phyloP scores from a whole-genome alignment of 805 yeast genomes.

The Wickerhamomyces alni region DNA sequence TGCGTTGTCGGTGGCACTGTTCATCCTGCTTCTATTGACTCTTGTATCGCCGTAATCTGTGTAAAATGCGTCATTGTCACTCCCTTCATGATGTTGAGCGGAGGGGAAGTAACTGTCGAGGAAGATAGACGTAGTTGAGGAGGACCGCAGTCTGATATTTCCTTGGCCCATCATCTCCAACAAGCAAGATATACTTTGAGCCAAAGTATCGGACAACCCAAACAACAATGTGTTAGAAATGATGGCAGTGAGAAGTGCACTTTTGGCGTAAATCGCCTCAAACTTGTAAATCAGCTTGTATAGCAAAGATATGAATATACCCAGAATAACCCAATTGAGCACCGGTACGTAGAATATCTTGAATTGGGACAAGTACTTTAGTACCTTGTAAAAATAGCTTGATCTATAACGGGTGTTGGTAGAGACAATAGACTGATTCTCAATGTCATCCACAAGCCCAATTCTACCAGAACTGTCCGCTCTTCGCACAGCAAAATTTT shows the following conservation, averaged over 20 bases:
- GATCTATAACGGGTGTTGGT: conserved; percentile 11
- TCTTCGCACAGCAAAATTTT: neutral
- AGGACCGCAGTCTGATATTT: conserved; percentile 2
- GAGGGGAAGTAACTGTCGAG: conserved; percentile 8
- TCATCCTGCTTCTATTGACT: conserved; percentile 22
- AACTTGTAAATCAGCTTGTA: conserved; percentile 51
- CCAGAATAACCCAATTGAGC: conserved; percentile 48
- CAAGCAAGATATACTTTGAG: conserved; percentile 45
- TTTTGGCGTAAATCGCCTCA: conserved; percentile 52
- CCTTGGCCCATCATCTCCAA: conserved; percentile 8
- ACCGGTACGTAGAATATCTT: conserved; percentile 47
- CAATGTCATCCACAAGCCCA: conserved; percentile 1
- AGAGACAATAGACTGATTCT: conserved; percentile 6
- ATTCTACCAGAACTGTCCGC: neutral
- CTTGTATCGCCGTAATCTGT: conserved; percentile 27
- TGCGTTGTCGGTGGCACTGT: conserved; percentile 18
- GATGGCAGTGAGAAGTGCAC: conserved; percentile 71
- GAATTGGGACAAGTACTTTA: conserved; percentile 19
- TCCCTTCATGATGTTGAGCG: conserved; percentile 5
- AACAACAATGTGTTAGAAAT: conserved; percentile 74
- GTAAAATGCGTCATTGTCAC: conserved; percentile 18
- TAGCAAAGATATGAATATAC: conserved; percentile 42
- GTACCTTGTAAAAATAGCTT: conserved; percentile 12
- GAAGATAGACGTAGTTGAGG: conserved; percentile 9
- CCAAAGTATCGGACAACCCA: conserved; percentile 88